Evolutionary conservation across 1,139 yeast species (phyloP), one percentile per base, ranked within the genome.

Genomic region (Taphrina confusa): DNA sequence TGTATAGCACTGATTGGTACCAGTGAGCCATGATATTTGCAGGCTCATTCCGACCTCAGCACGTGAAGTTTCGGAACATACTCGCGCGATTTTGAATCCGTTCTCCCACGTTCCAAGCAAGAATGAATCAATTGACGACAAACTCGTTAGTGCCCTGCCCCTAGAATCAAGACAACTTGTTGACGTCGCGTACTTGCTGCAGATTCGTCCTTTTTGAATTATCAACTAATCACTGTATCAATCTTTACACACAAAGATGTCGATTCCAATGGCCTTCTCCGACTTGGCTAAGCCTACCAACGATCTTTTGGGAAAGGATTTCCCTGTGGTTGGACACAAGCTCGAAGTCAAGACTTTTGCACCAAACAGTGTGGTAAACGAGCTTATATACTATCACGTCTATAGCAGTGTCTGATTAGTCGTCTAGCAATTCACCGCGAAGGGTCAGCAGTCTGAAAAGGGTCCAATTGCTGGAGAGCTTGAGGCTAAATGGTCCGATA

Each of bases 401-500:
- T n/a, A 6, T 39, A 23, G 8, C 1, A n/a, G 8, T 42, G 20
- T 22, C 23, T 45, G 14, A 20, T 12, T 58, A 20, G 27, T n/a
- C 18, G 2, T 16, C 30, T 54, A 54, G 58, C 39, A 33, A n/a
- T 92, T 92, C 83, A 83, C 95, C 71, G 90, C 89, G 73, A 89
- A 88, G 80, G 97, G 96, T 75, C 89, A 88, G 79, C 85, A 94
- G 70, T 81, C 84, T 72, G 75, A 76, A 64, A 83, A 83, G 77
- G 86, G 87, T 73, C 79, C 92, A 70, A 83, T 94, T 70, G 84
- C 91, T 67, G 96, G 96, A 69, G 83, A 87, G 72, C 79, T 92
- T 65, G 97, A 92, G 77, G 88, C 95, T 71, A 89, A 88, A 80
- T 88, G 86, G 81, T 78, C 87, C 66, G 98, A 94, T 83, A 90